Evolutionary conservation across 768 basidiomycete species (phyloP).

Genomic region (Leucogyrophana mollusca): DNA sequence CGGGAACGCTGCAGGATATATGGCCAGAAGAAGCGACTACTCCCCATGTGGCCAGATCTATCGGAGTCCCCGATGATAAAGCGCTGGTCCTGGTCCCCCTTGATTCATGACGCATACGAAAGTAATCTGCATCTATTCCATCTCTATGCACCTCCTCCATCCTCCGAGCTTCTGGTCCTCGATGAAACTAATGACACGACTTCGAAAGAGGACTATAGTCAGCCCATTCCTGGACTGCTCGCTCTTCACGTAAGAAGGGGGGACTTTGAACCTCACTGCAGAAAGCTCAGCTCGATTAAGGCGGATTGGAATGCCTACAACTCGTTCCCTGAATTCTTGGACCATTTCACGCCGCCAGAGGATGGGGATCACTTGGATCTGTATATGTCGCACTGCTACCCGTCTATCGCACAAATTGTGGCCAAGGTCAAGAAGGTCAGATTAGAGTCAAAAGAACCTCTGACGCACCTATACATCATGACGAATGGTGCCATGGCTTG

Average conservation of each 20-base stretch:
- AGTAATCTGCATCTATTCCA: constrained; percentile 16
- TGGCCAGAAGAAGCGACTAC: constrained; percentile 24
- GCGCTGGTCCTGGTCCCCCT: constrained; percentile 33
- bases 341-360: constrained; percentile 31
- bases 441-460: constrained; percentile 15
- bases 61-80: constrained; percentile 31
- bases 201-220: constrained; percentile 5
- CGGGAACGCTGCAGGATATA: constrained; percentile 34
- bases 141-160: constrained; percentile 6
- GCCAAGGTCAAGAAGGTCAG: constrained; percentile 33
- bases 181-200: not conserved
- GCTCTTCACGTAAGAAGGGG: constrained; percentile 51
- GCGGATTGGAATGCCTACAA: constrained; percentile 44
- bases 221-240: constrained; percentile 37
- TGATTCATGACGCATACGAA: constrained; percentile 28
- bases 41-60: constrained; percentile 33
- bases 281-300: constrained; percentile 29
- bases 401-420: constrained; percentile 39
- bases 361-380: constrained; percentile 20
- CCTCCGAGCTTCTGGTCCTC: not conserved
- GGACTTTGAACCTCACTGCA: constrained; percentile 45
- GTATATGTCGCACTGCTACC: constrained; percentile 41
- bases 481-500: constrained; percentile 43
- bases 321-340: constrained; percentile 38
- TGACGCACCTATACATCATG: constrained; percentile 44